phyloP scores from a whole-genome alignment of 306 rosid species.

The Inga laurina region DNA sequence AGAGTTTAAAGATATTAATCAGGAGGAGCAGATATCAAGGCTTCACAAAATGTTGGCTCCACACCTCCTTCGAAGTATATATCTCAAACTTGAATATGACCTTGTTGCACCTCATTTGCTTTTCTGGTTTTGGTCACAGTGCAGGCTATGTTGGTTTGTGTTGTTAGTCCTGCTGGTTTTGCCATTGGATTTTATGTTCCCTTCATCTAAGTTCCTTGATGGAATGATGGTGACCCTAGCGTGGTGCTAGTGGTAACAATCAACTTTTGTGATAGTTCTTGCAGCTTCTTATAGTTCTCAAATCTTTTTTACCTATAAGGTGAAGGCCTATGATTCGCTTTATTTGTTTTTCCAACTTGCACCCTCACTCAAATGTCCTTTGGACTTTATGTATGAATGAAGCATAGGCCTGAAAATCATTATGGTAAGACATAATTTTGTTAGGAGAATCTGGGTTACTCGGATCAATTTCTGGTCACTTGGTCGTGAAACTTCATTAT shows the following conservation, averaged over 20 bases:
- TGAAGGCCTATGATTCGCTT: background rate
- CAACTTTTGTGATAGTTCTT: conserved; percentile 2
- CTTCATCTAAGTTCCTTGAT: background rate
- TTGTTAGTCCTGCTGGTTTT: conserved; percentile 11
- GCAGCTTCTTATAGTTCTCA: conserved; percentile 15
- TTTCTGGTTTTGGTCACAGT: conserved; percentile 15
- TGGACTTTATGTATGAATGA: background rate
- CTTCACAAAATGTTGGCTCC: conserved; percentile 99
- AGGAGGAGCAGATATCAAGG: conserved; percentile 94
- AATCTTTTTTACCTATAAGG: background rate
- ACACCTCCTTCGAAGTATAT: conserved; percentile 90
- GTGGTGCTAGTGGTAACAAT: conserved; percentile 3
- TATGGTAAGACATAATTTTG: background rate
- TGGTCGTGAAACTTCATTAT: background rate
- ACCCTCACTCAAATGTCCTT: background rate
- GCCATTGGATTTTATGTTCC: conserved; percentile 21
- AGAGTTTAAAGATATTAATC: conserved; percentile 96
- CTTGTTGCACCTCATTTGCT: conserved; percentile 8
- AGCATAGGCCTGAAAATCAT: background rate
- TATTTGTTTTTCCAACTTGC: background rate
- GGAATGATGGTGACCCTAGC: background rate
- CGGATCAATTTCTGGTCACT: background rate
- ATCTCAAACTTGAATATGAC: conserved; percentile 35
- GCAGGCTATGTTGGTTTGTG: conserved; percentile 10
- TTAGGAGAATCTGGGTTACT: background rate